Conservation (phyloP, 1,284 basidiomycete genomes). For the Microbotryomycetes sp. region DNA sequence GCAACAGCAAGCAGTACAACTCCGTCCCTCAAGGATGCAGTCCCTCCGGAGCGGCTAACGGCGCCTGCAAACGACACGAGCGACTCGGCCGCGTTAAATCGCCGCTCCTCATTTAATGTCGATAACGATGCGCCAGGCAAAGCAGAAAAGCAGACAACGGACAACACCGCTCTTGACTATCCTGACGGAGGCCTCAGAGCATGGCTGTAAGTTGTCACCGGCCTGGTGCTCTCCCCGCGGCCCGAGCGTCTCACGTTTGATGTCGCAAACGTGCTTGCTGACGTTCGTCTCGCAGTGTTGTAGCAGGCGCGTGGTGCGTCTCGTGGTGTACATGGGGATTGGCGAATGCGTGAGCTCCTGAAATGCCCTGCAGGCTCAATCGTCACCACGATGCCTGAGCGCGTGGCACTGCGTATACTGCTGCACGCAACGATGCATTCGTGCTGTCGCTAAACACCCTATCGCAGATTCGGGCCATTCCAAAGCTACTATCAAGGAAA, state of each 20-base stretch:
- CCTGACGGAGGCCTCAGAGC: conserved; percentile 12
- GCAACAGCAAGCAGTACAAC: not conserved
- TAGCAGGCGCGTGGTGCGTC: conserved; percentile 27
- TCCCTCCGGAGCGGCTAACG: not conserved
- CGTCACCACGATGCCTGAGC: not conserved
- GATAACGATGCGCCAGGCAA: no score
- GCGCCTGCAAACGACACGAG: not conserved
- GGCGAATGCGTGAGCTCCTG: not conserved
- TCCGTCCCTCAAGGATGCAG: not conserved
- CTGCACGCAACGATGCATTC: no score
- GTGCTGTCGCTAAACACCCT: not conserved
- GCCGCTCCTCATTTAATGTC: no score
- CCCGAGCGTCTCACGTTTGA: no score
- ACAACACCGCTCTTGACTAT: not conserved
- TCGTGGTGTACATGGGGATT: conserved; percentile 25
- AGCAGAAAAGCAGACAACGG: not conserved
- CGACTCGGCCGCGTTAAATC: not conserved
- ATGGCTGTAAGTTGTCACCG: conserved; percentile 4
- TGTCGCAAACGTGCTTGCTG: no score
- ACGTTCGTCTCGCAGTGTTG: conserved; percentile 6
- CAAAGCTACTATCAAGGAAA: conserved; percentile 27
- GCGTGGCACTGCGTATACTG: no score
- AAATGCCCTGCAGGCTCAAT: not conserved
- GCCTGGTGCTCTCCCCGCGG: not conserved
- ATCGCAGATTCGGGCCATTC: conserved; percentile 23